phyloP scores from a whole-genome alignment of 768 basidiomycete genomes.

The Pisolithus tinctorius region DNA sequence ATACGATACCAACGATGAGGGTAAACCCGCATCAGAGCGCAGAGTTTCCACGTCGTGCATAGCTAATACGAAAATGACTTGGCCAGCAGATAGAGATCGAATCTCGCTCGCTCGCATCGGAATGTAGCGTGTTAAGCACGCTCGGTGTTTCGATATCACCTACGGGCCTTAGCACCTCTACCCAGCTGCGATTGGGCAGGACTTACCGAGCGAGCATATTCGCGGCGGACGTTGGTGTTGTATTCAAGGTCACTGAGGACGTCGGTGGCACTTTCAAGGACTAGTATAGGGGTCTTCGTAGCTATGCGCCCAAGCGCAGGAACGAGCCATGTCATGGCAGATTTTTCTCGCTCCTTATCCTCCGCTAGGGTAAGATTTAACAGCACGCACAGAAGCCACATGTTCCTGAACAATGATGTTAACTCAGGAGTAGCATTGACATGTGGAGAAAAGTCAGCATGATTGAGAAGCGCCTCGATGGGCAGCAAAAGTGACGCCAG shows the following conservation, averaged over 20 bases:
- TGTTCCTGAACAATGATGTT: constrained; percentile 76
- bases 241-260: constrained; percentile 88
- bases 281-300: constrained; percentile 76
- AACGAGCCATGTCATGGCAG: constrained; percentile 72
- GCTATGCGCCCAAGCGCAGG: constrained; percentile 78
- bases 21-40: constrained; percentile 71
- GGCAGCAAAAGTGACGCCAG: constrained; percentile 84
- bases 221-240: constrained; percentile 82
- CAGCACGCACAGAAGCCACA: constrained; percentile 90
- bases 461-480: constrained; percentile 79
- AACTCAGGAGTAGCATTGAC: constrained; percentile 48
- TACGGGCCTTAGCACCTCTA: constrained; percentile 24
- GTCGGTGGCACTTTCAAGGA: constrained; percentile 78
- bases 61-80: constrained; percentile 76
- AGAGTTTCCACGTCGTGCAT: constrained; percentile 87
- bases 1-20: constrained; percentile 79
- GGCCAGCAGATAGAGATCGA: constrained; percentile 69
- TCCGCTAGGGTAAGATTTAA: constrained; percentile 62
- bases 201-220: constrained; percentile 70
- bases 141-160: constrained; percentile 67
- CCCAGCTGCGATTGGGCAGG: neutral
- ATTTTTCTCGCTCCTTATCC: constrained; percentile 42
- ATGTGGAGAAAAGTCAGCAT: constrained; percentile 60
- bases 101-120: constrained; percentile 62
- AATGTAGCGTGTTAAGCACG: constrained; percentile 57